phyloP scores from a whole-genome alignment of 2,329 filamentous ascomycete genomes.

The Kalaharituber pfeilii region DNA sequence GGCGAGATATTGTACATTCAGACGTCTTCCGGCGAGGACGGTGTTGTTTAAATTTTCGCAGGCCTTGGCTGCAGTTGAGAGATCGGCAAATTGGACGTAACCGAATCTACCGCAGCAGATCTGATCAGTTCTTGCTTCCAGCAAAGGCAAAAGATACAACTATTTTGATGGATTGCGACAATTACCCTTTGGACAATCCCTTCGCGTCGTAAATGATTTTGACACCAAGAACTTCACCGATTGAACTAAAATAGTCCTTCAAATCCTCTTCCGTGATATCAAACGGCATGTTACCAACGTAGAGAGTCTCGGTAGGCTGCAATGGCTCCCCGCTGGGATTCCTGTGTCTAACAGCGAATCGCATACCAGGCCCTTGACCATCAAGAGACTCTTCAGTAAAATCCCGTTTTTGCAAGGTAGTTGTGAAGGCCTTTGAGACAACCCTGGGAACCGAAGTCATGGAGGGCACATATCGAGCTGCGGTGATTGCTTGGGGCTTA shows the following conservation, averaged over 20 bases:
- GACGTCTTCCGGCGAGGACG: constrained; percentile 45
- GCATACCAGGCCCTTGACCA: background rate
- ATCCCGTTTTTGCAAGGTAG: background rate
- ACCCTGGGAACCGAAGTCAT: background rate
- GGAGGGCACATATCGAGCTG: background rate
- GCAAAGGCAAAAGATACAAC: background rate
- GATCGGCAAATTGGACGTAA: constrained; percentile 42
- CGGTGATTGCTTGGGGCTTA: background rate
- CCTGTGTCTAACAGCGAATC: background rate
- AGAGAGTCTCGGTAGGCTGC: constrained; percentile 35
- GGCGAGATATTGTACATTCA: constrained; percentile 43
- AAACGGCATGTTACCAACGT: constrained; percentile 53
- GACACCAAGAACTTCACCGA: constrained; percentile 37
- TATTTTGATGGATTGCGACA: no score
- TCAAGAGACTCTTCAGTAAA: background rate
- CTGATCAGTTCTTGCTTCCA: background rate
- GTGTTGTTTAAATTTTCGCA: constrained; percentile 41
- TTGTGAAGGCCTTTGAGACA: background rate
- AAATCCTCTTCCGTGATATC: constrained; percentile 47
- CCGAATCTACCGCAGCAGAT: constrained; percentile 48
- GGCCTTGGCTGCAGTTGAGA: constrained; percentile 38
- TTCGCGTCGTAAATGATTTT: constrained; percentile 42
- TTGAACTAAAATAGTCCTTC: constrained; percentile 40
- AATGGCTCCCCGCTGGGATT: background rate
- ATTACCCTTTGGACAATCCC: constrained; percentile 53